A percentile compares a stretch with the other conserved stretches of the same genome.
phyloP scores from a whole-genome alignment of 257 asterid species.

The Petunia secreta region DNA sequence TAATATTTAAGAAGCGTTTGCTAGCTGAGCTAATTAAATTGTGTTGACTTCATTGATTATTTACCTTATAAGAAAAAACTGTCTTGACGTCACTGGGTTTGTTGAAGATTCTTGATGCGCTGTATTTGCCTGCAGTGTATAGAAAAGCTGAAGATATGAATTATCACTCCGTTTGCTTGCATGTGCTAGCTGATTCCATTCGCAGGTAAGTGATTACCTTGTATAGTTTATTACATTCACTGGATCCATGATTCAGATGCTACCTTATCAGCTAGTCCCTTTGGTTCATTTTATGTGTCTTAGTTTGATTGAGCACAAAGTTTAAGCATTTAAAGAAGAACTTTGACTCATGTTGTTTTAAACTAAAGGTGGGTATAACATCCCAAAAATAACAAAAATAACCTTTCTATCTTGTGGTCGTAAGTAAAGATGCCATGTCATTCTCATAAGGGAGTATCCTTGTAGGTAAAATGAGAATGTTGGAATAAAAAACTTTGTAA shows the following conservation, averaged over 20 bases:
- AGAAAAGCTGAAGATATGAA: slow-evolving; percentile 97
- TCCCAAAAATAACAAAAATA: too few species aligned
- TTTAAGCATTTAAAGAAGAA: too few species aligned
- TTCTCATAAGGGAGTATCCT: too few species aligned
- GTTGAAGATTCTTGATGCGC: slow-evolving; percentile 15
- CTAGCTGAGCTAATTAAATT: slow-evolving; percentile 19
- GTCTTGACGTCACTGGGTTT: neutral
- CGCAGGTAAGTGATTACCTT: slow-evolving; percentile 63
- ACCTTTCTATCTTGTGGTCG: too few species aligned
- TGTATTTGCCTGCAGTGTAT: slow-evolving; percentile 59
- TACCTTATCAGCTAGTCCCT: neutral
- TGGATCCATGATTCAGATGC: slow-evolving; percentile 25
- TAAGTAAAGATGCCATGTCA: too few species aligned
- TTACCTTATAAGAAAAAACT: too few species aligned
- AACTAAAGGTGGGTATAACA: too few species aligned
- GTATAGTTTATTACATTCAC: neutral
- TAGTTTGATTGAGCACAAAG: too few species aligned
- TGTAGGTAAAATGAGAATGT: too few species aligned
- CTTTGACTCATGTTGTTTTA: too few species aligned
- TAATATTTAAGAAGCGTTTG: slow-evolving; percentile 18
- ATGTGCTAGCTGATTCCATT: slow-evolving; percentile 94
- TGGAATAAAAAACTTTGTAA: too few species aligned
- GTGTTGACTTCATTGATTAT: neutral
- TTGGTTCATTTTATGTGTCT: neutral
- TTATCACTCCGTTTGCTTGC: slow-evolving; percentile 90